phyloP scores from a whole-genome alignment of 2,329 filamentous ascomycete species.

The Trichoderma sp. region DNA sequence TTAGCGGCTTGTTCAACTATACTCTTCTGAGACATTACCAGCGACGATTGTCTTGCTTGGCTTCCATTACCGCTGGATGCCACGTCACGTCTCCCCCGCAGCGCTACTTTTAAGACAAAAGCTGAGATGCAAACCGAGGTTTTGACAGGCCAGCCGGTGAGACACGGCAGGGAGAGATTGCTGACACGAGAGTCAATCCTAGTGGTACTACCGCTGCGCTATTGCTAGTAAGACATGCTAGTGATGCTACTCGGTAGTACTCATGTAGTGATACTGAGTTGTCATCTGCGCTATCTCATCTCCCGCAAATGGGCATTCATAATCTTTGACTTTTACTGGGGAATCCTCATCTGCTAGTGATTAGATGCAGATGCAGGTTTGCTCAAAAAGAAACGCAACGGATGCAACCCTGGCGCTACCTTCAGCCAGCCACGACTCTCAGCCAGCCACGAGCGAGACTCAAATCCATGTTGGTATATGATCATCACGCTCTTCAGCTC shows the following conservation, averaged over 20 bases:
- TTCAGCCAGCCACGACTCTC: too few species aligned
- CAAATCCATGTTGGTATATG: not conserved
- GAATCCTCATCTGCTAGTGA: not conserved
- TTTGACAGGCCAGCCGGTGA: not conserved
- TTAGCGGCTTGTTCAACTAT: not conserved
- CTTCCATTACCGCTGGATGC: not conserved
- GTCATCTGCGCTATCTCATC: not conserved
- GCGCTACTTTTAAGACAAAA: not conserved
- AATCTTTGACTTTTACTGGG: too few species aligned
- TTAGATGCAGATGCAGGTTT: too few species aligned
- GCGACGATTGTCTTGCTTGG: not conserved
- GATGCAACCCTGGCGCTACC: not conserved
- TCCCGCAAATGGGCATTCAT: not conserved
- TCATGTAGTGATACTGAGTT: not conserved
- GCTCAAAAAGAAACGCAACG: not conserved
- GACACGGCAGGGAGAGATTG: not conserved
- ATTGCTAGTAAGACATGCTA: too few species aligned
- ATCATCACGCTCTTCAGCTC: not conserved
- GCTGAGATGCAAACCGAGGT: not conserved
- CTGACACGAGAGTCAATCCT: not conserved
- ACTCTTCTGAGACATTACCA: not conserved
- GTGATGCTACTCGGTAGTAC: too few species aligned
- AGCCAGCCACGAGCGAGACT: not conserved
- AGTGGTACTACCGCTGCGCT: too few species aligned
- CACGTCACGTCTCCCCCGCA: not conserved